Evolutionary conservation across 208 protist species (phyloP), one percentile per base, ranked within the genome.

Genomic region (Endotrypanum monterogeii): DNA sequence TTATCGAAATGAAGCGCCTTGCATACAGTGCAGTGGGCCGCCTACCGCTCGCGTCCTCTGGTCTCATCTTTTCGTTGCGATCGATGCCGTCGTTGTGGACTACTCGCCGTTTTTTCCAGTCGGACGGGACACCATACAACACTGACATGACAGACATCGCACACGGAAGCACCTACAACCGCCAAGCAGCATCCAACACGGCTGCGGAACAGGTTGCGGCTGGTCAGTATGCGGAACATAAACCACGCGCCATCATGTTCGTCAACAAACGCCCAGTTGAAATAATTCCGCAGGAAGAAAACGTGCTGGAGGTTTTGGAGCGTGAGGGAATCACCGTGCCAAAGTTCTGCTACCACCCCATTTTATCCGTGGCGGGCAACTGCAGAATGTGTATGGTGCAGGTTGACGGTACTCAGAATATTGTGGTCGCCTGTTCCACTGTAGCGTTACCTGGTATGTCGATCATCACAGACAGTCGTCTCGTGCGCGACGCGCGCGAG

Each of bases 321-420:
- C 89, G 93, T 0, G 93, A 97, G 84, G 93, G 93, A 37, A 95
- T 97, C 67, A 87, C 86, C 46, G 90, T 97, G 32, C 93, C 93
- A 8, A 97, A 97, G 83, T 97, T 97, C 75, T 97, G 93, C 76
- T 97, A 97, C 83, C 91, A 97, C 79, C 93, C 93, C 11, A 89
- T 96, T 74, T 91, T 99, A 35, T 98, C 96, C 37, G 94, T 99
- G 20, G 97, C 97, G 11, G 98, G 98, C 66, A 99, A 99, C 89
- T 99, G 98, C 86, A 89, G 98, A 60, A 99, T 99, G 98, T 99
- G 98, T 81, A 92, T 99, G 60, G 98, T 99, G 69, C 97, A 99
- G 86, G 85, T 98, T 1, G 94, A 95, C 76, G 98, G 98, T 65
- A 96, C 95, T 58, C 92, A 96, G 78, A 99, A 99, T 85, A 88